Base-by-base conservation (phyloP, 805 yeast genomes). In the Wickerhamiella siamensis region DNA sequence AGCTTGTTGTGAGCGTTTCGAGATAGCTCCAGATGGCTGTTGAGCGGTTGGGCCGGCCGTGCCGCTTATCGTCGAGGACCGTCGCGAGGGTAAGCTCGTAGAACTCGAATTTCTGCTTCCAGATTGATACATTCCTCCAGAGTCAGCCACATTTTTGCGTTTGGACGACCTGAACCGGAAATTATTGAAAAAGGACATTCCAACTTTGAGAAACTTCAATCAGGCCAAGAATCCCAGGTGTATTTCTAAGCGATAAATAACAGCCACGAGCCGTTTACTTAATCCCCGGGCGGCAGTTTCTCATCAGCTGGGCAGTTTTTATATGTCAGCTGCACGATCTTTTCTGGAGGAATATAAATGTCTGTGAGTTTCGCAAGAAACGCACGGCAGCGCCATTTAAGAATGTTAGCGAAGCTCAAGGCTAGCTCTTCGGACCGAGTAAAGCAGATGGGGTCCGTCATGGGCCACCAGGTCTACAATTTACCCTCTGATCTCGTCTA, bases 401-500 rank as follows among this genome's bases (percentile, higher is more conserved):
- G 36, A 6, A 6, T 17, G 22, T 18, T 12, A 21, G 22, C 12
- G 12, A 17, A 12, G 8, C 8, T 14, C 36, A 6, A 15, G 36
- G 8, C 19, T 8, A 17, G 5, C 17, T 33, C 5, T 10, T n/a
- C 15, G 15, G 33, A 31, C 15, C 6, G 15, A 5, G 15, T 31
- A 9, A 16, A 33, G 17, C 32, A 17, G 22, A 39, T 48, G n/a
- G 22, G 29, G 31, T 29, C 42, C 2, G 20, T 39, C 1, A 45
- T 51, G 17, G 53, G 53, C 8, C 21, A 29, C 14, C 17, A 21
- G 9, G 36, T 36, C 4, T 40, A 36, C 17, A 41, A 36, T 18
- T 38, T 49, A n/a, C 52, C 52, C 3, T 45, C 45, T 1, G 39
- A 42, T 31, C 38, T 49, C 4, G 31, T 48, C 14, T 12, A 39